phyloP scores from a whole-genome alignment of 2,329 filamentous ascomycete genomes.

The Diaporthe longicolla region DNA sequence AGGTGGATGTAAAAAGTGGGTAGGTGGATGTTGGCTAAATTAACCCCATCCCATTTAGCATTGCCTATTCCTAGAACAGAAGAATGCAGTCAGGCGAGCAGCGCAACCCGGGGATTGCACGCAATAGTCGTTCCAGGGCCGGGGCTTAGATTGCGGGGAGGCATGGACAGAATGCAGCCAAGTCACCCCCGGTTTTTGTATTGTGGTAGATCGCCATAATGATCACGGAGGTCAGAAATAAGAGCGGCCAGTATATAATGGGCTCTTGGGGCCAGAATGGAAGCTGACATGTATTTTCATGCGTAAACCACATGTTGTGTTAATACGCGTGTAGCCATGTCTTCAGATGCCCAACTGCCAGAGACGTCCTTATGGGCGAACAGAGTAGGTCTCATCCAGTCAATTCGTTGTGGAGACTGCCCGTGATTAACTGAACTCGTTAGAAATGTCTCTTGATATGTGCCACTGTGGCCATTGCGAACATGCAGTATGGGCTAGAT shows the following conservation, averaged over 20 bases:
- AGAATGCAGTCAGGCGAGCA: not conserved
- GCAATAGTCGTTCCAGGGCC: not conserved
- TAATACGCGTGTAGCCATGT: slow-evolving; percentile 42
- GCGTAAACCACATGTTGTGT: slow-evolving; percentile 44
- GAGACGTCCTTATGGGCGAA: slow-evolving; percentile 57
- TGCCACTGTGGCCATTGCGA: slow-evolving; percentile 61
- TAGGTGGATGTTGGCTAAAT: too few relatives aligned
- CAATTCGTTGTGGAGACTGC: too few relatives aligned
- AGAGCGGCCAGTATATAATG: slow-evolving; percentile 9
- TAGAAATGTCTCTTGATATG: slow-evolving; percentile 62
- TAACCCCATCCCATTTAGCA: not conserved
- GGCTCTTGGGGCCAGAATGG: not conserved
- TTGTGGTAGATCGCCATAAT: slow-evolving; percentile 19
- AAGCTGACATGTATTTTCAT: slow-evolving; percentile 44
- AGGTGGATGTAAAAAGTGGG: too few relatives aligned
- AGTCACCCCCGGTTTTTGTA: not conserved
- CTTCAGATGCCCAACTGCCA: slow-evolving; percentile 44
- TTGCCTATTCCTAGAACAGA: not conserved
- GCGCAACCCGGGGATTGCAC: not conserved
- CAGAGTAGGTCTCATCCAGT: not conserved
- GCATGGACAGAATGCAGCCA: not conserved
- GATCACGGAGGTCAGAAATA: slow-evolving; percentile 18
- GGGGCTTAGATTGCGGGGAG: slow-evolving; percentile 1
- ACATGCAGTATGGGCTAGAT: slow-evolving; percentile 68
- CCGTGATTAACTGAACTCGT: not conserved